A percentile compares a stretch with the other conserved stretches of the same genome.
These are phyloP conservation scores for Calamus simplicifolius DNA, from an alignment of 176 grass and related monocot genomes.

Conservation along the genomic window DNA sequence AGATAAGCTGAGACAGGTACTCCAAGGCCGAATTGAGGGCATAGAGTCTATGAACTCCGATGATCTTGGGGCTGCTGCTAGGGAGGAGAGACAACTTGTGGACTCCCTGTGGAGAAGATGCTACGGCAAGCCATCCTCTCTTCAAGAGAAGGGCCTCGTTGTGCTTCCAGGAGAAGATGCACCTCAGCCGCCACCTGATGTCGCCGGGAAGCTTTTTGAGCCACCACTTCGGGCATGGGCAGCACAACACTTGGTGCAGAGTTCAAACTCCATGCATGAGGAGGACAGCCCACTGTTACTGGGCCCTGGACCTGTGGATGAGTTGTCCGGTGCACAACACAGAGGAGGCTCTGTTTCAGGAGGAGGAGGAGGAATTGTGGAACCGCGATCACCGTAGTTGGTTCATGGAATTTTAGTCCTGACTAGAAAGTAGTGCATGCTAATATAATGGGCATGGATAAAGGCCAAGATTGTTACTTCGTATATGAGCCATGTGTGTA, in stretches of 20 bases:
- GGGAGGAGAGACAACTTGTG: conserved; percentile 73
- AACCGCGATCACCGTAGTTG: too few relatives aligned
- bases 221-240: conserved; percentile 45
- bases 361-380: too few relatives aligned
- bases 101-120: conserved; percentile 62
- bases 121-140: conserved; percentile 64
- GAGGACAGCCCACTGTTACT: conserved; percentile 56
- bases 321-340: too few relatives aligned
- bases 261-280: conserved; percentile 7
- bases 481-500: too few relatives aligned
- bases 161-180: conserved; percentile 66
- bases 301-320: conserved; percentile 29
- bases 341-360: too few relatives aligned
- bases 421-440: too few relatives aligned
- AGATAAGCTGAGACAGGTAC: conserved; percentile 42
- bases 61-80: conserved; percentile 59
- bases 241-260: background rate
- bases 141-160: conserved; percentile 53
- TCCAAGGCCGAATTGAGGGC: conserved; percentile 47
- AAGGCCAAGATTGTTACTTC: too few relatives aligned
- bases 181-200: conserved; percentile 52
- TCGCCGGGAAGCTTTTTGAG: conserved; percentile 54
- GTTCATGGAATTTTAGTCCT: too few relatives aligned
- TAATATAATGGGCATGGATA: too few relatives aligned
- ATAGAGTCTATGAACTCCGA: conserved; percentile 58